Base-by-base conservation (phyloP, 352 stramenopile species). In the Saprolegnia diclina region DNA sequence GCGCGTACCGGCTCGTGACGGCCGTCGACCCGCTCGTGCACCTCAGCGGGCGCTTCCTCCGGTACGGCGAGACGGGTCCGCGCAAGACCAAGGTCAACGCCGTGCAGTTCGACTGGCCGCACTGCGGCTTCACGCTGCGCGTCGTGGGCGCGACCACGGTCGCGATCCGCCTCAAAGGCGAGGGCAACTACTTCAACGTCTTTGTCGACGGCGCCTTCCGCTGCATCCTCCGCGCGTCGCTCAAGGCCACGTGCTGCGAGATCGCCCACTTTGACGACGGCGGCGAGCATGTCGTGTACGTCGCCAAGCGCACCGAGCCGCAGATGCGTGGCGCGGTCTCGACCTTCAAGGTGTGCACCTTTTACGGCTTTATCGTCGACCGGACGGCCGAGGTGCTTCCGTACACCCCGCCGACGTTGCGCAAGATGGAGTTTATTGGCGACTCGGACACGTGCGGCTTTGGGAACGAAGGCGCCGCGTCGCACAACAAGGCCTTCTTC, bases 131-230 rank as follows among this genome's bases (percentile, higher is more conserved):
- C 48, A 76, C 83, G 67, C 77, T 94, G 56, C 75, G 74, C 13
- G 85, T 91, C 61, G 74, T 70, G 62, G 73, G 76, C 69, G 87
- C 85, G 10, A 77, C 61, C 38, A 78, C 72, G n/a, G 81, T 94
- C 18, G 82, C 76, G 35, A 91, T 94, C 48, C 82, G 87, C 16
- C 75, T 94, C 24, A 94, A 94, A 77, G 87, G 87, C 62, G 85
- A 93, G 92, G 87, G 87, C 50, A 94, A 94, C 72, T 94, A 92
- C 70, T 94, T 94, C 56, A 94, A 94, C 54, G 79, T 93, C 40
- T 94, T 94, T 63, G 83, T 94, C 48, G 87, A 94, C 55, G 76
- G 79, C 18, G 64, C 75, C 22, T 83, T 94, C 65, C 76, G 74
- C 35, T 91, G 82, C 62, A 93, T 93, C 57, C 76, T 94, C 55